Base-by-base conservation (phyloP, 2,329 filamentous ascomycete species). In the Dothideomycetidae sp. region DNA sequence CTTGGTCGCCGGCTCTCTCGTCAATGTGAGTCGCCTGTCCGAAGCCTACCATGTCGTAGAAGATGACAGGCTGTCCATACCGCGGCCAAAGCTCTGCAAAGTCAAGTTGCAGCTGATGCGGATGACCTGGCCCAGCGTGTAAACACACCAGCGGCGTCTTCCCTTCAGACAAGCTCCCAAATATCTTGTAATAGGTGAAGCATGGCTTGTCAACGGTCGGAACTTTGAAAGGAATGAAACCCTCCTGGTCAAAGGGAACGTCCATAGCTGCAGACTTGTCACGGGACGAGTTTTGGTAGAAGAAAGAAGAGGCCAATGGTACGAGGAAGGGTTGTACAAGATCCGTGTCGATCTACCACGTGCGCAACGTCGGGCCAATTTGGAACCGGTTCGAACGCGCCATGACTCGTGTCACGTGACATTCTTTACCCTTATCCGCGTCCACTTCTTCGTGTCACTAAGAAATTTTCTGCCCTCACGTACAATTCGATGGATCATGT, bases 41-140 rank as follows among this genome's bases (percentile, higher is more conserved):
- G 41, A 55, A 58, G n/a, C 65, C 64, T 31, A 68, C 52, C 42
- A 68, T 64, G 46, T 69, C 65, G 47, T 68, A 69, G 46, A 67
- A 59, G 17, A 69, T 48, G 2, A 68, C 47, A 0, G 65, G 60
- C 4, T 55, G 53, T 14, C 46, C 41, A 41, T 53, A 49, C 3
- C 47, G 36, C 2, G 40, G 31, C 12, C 50, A 41, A 2, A 66
- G 50, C 19, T 56, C 50, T 0, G 43, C 47, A 9, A 67, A 46
- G 10, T 45, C 36, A 10, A 37, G 17, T 2, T 50, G 28, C 29
- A 44, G 49, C 7, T 46, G 35, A 31, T 49, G 46, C 5, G 52
- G 48, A 15, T 53, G 51, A 10, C 63, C 64, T 2, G 59, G 59
- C 2, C 60, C 60, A 26, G 60, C 59, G 43, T 62, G 59, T n/a